Base-by-base conservation (phyloP, 75 land plant species). In the Picea glauca region DNA sequence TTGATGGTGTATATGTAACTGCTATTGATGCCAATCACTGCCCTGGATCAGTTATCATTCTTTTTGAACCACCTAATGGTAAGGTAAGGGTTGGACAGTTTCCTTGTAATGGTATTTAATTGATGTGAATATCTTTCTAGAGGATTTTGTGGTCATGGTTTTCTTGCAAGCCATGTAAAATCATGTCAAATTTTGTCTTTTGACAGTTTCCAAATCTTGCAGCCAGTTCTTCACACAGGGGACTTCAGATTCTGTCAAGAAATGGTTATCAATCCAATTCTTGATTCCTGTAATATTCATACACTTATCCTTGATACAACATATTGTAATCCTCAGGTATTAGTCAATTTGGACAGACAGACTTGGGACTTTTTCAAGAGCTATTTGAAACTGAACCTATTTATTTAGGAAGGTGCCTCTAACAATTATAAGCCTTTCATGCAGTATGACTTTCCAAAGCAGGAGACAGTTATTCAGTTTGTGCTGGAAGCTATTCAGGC, bases 371-470 rank as follows among this genome's bases (percentile, higher is more conserved):
- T 46, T 46, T 46, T 6, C 1, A 46, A 46, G 54, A 46, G 56
- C 11, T 50, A 50, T 50, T 50, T 50, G 12, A 50, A 50, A 50
- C 56, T 50, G 43, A 40, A 40, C 56, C 1, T 50, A 50, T 9
- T 50, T 50, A 50, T 50, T 46, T 8, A 70, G 43, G 74, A 43
- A 43, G 14, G 35, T 17, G 74, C 26, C 46, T 70, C 74, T 70
- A 23, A 70, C 74, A 43, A 18, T 40, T 70, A 2, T n/a, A 31
- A 32, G 75, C n/a, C n/a, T 76, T 59, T 17, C 13, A 32, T 85
- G 86, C 86, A 97, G 99, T 97, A 93, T 85, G 94, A 93, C 79
- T 97, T 97, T 83, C 99, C 99, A 82, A 97, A 97, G 86, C 99
- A 97, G 79, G 99, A 97, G 61, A 79, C 92, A 64, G 90, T 95